Evolutionary conservation across 2,329 filamentous ascomycete species (phyloP).

Genomic region (Emergomyces pasteurianus): DNA sequence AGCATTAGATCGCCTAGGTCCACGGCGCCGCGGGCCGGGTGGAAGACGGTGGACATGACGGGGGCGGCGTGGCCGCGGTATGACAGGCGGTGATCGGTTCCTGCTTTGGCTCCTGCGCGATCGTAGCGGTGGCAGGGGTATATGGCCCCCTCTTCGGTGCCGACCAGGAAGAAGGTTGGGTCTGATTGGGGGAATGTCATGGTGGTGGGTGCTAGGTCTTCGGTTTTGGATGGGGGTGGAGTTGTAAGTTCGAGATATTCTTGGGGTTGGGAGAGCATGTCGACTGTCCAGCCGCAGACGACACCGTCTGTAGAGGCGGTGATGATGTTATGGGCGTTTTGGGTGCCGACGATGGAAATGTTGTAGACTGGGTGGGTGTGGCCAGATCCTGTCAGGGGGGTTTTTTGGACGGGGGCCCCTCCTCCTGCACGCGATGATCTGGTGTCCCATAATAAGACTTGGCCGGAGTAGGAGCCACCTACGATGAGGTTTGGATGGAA

Average conservation of each 20-base stretch:
- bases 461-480: constrained; percentile 90
- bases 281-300: constrained; percentile 93
- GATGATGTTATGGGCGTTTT: constrained; percentile 98
- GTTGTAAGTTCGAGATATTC: constrained; percentile 82
- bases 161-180: constrained; percentile 93
- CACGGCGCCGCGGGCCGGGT: constrained; percentile 80
- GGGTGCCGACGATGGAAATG: constrained; percentile 89
- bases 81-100: constrained; percentile 75
- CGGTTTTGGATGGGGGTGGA: constrained; percentile 75
- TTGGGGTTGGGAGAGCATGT: constrained; percentile 94
- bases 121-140: constrained; percentile 97
- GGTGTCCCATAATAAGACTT: constrained; percentile 95
- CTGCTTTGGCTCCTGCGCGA: constrained; percentile 90
- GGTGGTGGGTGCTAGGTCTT: constrained; percentile 88
- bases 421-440: constrained; percentile 63
- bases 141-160: constrained; percentile 91
- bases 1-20: constrained; percentile 91
- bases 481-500: constrained; percentile 95
- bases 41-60: constrained; percentile 93
- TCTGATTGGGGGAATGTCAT: constrained; percentile 92
- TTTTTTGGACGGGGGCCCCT: constrained; percentile 76
- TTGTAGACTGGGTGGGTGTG: constrained; percentile 96
- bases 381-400: constrained; percentile 83
- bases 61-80: constrained; percentile 88
- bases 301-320: constrained; percentile 94